Evolutionary conservation across 495 filamentous ascomycete genomes (phyloP).

Genomic region (Tricharina praecox): DNA sequence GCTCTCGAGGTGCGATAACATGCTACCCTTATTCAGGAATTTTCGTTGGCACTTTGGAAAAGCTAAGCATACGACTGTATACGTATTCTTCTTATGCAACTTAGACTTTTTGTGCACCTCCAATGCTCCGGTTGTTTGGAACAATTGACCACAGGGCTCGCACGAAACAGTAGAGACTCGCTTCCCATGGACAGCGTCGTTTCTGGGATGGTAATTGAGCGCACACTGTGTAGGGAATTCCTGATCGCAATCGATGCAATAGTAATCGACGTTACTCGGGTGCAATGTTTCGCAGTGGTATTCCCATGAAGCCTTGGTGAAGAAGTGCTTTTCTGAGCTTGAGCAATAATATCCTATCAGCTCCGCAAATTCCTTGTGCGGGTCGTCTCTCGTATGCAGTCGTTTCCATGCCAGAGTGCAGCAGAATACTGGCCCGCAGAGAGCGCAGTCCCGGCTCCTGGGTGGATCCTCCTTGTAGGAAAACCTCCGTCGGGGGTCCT

Average conservation of each 20-base stretch:
- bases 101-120: not conserved
- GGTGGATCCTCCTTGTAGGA: not conserved
- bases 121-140: not conserved
- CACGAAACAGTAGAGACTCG: not conserved
- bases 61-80: not conserved
- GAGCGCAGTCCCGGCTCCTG: not conserved
- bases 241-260: not conserved
- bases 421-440: not conserved
- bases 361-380: not conserved
- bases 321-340: not conserved
- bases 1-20: constrained; percentile 14
- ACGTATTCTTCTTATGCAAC: not conserved
- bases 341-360: too few species aligned
- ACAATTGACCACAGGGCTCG: not conserved
- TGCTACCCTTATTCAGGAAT: not conserved
- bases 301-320: not conserved
- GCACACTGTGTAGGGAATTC: not conserved
- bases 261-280: not conserved
- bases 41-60: not conserved
- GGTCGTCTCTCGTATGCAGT: not conserved
- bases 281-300: not conserved
- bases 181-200: not conserved
- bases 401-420: not conserved
- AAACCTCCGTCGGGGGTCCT: not conserved
- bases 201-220: not conserved